Evolutionary conservation across 345 rosid genomes (phyloP).

Genomic region (Populus simonii): DNA sequence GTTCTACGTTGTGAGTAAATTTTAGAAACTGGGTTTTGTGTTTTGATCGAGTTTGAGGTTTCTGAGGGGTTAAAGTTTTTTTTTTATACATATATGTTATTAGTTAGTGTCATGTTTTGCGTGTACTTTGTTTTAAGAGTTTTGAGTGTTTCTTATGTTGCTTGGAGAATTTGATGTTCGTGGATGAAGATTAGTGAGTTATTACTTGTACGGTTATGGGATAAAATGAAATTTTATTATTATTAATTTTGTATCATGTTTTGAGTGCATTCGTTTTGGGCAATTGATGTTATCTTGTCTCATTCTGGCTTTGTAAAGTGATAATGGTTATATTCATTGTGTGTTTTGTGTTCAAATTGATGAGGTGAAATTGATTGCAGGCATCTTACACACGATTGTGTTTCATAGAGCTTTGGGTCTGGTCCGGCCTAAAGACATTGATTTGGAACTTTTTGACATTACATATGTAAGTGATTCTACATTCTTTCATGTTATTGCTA

Average conservation of each 20-base stretch:
- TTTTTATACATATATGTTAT: neutral
- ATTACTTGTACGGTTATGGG: no score
- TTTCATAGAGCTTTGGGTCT: constrained; percentile 94
- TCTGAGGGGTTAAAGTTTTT: neutral
- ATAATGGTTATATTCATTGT: neutral
- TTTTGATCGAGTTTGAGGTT: neutral
- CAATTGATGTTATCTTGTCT: no score
- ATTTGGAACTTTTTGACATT: constrained; percentile 81
- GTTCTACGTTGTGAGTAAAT: constrained; percentile 73
- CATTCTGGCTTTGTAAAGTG: no score
- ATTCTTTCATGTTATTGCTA: neutral
- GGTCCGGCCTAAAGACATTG: constrained; percentile 86
- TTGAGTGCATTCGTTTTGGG: no score
- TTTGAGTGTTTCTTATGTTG: neutral
- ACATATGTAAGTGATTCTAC: constrained; percentile 59
- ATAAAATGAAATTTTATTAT: no score
- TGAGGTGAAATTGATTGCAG: constrained; percentile 36
- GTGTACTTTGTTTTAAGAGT: neutral
- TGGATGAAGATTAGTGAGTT: no score
- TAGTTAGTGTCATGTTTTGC: neutral
- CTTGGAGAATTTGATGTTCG: no score
- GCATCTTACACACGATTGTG: constrained; percentile 80
- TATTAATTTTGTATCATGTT: no score
- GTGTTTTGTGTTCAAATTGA: neutral
- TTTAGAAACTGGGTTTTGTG: neutral